Percentiles rank a stretch among this genome's conserved stretches.
phyloP scores from a whole-genome alignment of 208 protist genomes.

The Leishmania major region DNA sequence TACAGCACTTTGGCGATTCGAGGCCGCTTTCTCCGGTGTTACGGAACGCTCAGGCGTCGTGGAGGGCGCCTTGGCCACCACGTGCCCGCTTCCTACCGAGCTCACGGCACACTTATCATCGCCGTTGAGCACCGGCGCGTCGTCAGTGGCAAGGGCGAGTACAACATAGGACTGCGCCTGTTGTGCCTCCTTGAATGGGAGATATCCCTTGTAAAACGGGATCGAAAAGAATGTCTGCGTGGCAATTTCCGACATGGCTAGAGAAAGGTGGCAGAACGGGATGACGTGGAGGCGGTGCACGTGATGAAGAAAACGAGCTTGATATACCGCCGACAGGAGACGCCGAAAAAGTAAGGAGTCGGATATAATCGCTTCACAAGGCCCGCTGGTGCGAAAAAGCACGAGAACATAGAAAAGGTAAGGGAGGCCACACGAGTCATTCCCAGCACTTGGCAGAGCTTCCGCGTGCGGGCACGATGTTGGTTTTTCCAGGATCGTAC shows the following conservation, averaged over 20 bases:
- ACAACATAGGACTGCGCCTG: constrained; percentile 59
- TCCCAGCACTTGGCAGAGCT: background rate
- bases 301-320: background rate
- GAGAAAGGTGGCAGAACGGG: background rate
- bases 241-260: constrained; percentile 42
- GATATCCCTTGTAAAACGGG: constrained; percentile 79
- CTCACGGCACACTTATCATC: constrained; percentile 11
- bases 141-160: constrained; percentile 32
- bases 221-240: constrained; percentile 47
- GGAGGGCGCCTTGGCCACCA: background rate
- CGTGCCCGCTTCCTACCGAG: constrained; percentile 4
- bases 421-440: background rate
- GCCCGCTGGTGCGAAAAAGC: background rate
- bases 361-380: too few species aligned
- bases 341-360: too few species aligned
- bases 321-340: background rate
- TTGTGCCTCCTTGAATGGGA: constrained; percentile 51
- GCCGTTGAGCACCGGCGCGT: constrained; percentile 14
- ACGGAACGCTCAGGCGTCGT: background rate
- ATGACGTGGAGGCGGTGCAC: background rate
- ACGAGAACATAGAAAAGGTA: background rate
- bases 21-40: constrained; percentile 1
- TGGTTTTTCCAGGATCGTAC: too few species aligned
- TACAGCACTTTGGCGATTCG: constrained; percentile 5
- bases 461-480: too few species aligned